Conservation (phyloP, 306 rosid species). For the Bauhinia variegata region DNA sequence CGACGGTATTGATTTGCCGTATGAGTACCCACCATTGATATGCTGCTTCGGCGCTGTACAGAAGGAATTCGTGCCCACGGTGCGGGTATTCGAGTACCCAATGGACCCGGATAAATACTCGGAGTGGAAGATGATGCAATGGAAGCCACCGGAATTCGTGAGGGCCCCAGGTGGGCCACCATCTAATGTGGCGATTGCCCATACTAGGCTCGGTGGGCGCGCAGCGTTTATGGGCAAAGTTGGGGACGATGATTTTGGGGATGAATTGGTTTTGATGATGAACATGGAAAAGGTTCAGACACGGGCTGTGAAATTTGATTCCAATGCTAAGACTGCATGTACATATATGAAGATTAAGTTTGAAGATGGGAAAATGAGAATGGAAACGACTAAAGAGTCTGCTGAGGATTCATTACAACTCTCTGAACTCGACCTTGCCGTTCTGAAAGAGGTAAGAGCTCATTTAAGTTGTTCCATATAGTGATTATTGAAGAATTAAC, state of each 20-base stretch:
- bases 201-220: conserved; percentile 88
- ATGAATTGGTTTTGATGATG: conserved; percentile 73
- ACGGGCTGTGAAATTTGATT: conserved; percentile 66
- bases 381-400: conserved; percentile 58
- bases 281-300: conserved; percentile 85
- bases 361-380: conserved; percentile 63
- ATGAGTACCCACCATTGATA: conserved; percentile 71
- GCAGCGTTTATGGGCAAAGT: conserved; percentile 90
- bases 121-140: conserved; percentile 94
- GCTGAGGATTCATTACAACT: conserved; percentile 70
- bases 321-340: conserved; percentile 51
- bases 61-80: conserved; percentile 82
- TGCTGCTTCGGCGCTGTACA: conserved; percentile 89
- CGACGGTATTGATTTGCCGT: conserved; percentile 67
- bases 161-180: conserved; percentile 80
- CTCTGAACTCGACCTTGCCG: conserved; percentile 75
- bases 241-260: conserved; percentile 70
- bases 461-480: neutral
- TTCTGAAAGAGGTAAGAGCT: conserved; percentile 74
- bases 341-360: conserved; percentile 66
- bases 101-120: conserved; percentile 86
- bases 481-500: neutral
- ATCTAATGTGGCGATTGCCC: conserved; percentile 86
- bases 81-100: conserved; percentile 71
- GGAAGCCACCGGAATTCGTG: conserved; percentile 94